Evolutionary conservation across 306 rosid genomes (phyloP), one percentile per base, ranked within the genome.

Genomic region (Gillenia trifoliata): DNA sequence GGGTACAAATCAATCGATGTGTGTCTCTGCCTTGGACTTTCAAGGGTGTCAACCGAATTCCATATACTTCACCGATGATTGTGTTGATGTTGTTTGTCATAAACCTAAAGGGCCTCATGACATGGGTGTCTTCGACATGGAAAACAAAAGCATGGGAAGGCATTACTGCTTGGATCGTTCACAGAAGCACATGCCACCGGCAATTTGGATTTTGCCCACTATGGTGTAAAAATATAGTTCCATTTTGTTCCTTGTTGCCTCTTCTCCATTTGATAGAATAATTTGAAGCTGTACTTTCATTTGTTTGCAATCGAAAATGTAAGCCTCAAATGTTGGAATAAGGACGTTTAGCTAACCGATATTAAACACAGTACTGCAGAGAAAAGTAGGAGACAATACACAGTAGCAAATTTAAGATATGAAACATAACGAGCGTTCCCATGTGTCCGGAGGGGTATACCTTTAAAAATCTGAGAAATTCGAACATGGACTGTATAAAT

Each of bases 121-220:
- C 64, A 72, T 57, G 66, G 34, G 54, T 8, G 38, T 72, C 23
- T 72, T 36, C 76, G 31, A 47, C 55, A 12, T 62, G 16, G 61
- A 63, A 20, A 20, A 23, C 29, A 11, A 64, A n/a, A 65, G 17
- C 1, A 34, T 25, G 40, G 55, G 31, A 75, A 36, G 38, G 20
- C 72, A 54, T 26, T 65, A 15, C 70, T 28, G 17, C 23, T 63
- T 8, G 20, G 17, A 64, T 74, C 70, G 55, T 33, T 64, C 78
- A 6, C 71, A 64, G 19, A 65, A 45, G 56, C 30, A 33, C 72
- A 52, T 64, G 78, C 50, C 72, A 25, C 65, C 41, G 23, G 65
- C 72, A 31, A 33, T 65, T 52, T 66, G 64, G 50, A 67, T 64
- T 75, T 65, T 75, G 65, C 72, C 78, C 25, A 38, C 49, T 15